phyloP scores from a whole-genome alignment of 805 yeast genomes.

The Ogataea philodendri region DNA sequence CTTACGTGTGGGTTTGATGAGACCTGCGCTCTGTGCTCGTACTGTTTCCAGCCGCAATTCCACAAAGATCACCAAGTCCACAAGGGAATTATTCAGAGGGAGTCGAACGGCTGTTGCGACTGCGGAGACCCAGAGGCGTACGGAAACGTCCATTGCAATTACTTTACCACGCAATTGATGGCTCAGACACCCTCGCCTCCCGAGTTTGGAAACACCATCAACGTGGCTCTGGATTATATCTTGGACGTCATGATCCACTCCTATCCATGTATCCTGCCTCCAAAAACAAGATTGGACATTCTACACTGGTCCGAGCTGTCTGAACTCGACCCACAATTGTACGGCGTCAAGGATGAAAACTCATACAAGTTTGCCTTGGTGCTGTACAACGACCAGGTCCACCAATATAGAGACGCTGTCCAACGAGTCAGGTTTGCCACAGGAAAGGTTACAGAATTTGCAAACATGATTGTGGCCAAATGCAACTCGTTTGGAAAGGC shows the following conservation, averaged over 20 bases:
- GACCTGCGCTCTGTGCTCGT: constrained; percentile 77
- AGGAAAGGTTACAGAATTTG: constrained; percentile 59
- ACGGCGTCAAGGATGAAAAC: constrained; percentile 43
- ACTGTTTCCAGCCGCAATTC: constrained; percentile 66
- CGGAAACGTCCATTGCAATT: constrained; percentile 52
- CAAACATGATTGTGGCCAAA: constrained; percentile 65
- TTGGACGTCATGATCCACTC: constrained; percentile 58
- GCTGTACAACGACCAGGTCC: constrained; percentile 76
- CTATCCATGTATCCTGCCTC: constrained; percentile 37
- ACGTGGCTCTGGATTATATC: constrained; percentile 53
- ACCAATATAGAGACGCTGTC: constrained; percentile 72
- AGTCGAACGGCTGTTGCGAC: constrained; percentile 78
- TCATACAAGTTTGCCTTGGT: constrained; percentile 53
- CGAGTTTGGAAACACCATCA: constrained; percentile 42
- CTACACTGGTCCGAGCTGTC: constrained; percentile 28
- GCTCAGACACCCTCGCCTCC: constrained; percentile 38
- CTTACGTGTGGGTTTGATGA: constrained; percentile 75
- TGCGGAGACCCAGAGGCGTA: constrained; percentile 91
- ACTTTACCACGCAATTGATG: constrained; percentile 21
- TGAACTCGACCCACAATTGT: constrained; percentile 36
- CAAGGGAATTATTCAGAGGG: constrained; percentile 59
- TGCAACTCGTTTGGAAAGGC: constrained; percentile 69
- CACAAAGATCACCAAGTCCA: constrained; percentile 75
- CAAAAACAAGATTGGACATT: constrained; percentile 23
- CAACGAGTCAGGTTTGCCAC: constrained; percentile 64